Base-by-base conservation (phyloP, 1,284 basidiomycete species). In the Stereum hirsutum region DNA sequence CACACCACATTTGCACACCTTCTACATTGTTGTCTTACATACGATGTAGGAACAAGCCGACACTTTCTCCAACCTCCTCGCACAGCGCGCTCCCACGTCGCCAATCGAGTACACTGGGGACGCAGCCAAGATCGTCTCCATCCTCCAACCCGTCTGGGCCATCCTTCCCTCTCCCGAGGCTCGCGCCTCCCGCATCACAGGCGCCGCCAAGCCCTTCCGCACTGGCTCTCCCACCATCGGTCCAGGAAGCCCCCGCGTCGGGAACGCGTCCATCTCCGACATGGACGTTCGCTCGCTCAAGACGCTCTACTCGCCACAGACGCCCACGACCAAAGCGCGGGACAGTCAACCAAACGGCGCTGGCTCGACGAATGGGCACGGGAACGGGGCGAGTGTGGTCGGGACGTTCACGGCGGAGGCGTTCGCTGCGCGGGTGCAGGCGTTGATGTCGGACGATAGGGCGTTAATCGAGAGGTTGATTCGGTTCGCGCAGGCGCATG, bases 401-500 rank as follows among this genome's bases (percentile, higher is more conserved):
- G 53, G 62, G 5, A 52, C 62, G 8, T 89, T 89, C 62, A 72
- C 70, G 6, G 60, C 91, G 31, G 82, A 89, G 45, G 79, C 75
- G 21, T 89, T 93, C 51, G 75, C 77, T 2, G 60, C 69, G n/a
- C 73, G 89, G 4, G 81, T 94, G 27, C 79, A 83, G 50, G 80
- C 83, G 4, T 69, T 94, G 44, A 70, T 93, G 40, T 68, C 74
- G 35, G 91, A 94, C 60, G 89, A 92, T 53, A 76, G 79, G 17
- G 70, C 85, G 11, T 62, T 95, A 49, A 85, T 92, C 51, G 89
- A 90, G 59, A 75, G 90, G 36, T 65, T 91, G 40, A 66, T 90
- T 42, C 76, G 88, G 23, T 87, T 89, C 53, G 89, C 87, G 1
- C 80, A 88, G 59, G 88, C 89, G 41, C 84, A 92, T 51, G 90